Evolutionary conservation across 2,329 filamentous ascomycete genomes (phyloP), one percentile per base, ranked within the genome.

Genomic region (Ceratocystis destructans): DNA sequence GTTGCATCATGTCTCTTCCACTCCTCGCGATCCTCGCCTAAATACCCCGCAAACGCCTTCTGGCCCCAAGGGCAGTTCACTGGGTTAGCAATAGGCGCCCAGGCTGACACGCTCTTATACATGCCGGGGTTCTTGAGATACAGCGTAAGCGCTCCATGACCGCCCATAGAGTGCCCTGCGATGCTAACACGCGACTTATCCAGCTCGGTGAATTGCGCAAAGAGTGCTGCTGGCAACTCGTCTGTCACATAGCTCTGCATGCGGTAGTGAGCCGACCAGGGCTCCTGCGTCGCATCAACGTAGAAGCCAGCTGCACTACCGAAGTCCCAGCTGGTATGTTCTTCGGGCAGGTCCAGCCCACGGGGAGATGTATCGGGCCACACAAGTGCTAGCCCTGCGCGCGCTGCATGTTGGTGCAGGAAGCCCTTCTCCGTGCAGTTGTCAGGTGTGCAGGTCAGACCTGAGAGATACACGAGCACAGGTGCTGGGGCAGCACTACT

Each of bases 351-450:
- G 71, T 86, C 79, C 61, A 94, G 82, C 1, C 93, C 93, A 66
- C 93, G 85, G 67, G 94, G 94, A 67, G 89, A 95, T 25, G 94
- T 99, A 79, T 99, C 94, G 1, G 94, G 94, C 78, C 91, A 97
- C 65, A 96, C 83, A 67, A 99, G 79, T n/a, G 94, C 94, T 74
- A 99, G 89, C 72, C 89, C 89, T 74, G 86, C 87, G 72, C 86
- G 80, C 67, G 86, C 83, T 61, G 94, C 94, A 69, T 84, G 83
- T 71, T 88, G 85, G 74, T 96, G 92, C 77, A 99, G 89, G 81
- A 96, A 97, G 64, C 92, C 94, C 74, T 88, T 87, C 73, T 92
- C 84, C 41, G 87, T 80, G 73, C 85, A 86, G 77, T 92, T 92
- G 73, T 97, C 92, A 45, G 90, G 91, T 0, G 91, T 93, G 81